A percentile compares a stretch with the other conserved stretches of the same genome.
phyloP scores from a whole-genome alignment of 345 rosid genomes.

The Abelmoschus esculentus region DNA sequence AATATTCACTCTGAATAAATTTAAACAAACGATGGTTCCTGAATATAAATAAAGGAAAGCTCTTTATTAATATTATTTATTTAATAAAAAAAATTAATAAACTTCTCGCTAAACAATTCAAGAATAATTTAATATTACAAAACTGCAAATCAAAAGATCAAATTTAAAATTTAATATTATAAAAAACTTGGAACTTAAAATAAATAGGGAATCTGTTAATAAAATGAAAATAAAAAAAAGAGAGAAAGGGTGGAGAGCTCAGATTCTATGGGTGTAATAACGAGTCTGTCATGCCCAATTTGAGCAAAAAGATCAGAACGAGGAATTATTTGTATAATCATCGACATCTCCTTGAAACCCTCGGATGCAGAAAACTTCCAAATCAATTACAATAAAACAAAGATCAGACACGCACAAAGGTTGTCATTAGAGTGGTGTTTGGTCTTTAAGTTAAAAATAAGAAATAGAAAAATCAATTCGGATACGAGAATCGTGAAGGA shows the following conservation, averaged over 20 bases:
- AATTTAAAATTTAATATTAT: too few species aligned
- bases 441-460: not conserved
- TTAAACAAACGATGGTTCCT: too few species aligned
- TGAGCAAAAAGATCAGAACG: conserved; percentile 24
- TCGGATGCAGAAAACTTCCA: too few species aligned
- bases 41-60: too few species aligned
- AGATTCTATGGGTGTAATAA: conserved; percentile 41
- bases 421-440: not conserved
- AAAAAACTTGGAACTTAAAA: not conserved
- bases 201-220: not conserved
- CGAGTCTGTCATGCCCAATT: conserved; percentile 32
- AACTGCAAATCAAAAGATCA: too few species aligned
- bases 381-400: not conserved
- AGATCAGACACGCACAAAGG: conserved; percentile 11
- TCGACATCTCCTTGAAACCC: conserved; percentile 17
- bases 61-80: too few species aligned
- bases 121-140: too few species aligned
- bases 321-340: conserved; percentile 32
- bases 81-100: too few species aligned
- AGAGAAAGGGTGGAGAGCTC: conserved; percentile 23
- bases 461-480: not conserved
- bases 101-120: too few species aligned
- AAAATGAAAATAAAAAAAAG: not conserved
- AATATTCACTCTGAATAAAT: too few species aligned
- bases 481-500: not conserved